A percentile compares a stretch with the other conserved stretches of the same genome.
Conservation (phyloP, 75 land plant genomes). For the Picea glauca region DNA sequence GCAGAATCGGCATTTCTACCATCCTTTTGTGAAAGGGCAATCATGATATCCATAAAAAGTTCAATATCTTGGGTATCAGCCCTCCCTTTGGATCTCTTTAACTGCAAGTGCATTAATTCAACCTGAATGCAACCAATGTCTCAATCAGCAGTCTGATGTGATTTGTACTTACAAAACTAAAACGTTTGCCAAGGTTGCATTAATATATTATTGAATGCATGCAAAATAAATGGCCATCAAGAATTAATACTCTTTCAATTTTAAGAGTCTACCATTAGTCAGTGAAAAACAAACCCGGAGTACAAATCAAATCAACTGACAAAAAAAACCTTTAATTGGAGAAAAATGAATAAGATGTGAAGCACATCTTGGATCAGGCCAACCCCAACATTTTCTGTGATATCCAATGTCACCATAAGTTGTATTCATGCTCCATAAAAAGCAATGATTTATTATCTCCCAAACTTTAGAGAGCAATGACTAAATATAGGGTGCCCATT, state of each 20-base stretch:
- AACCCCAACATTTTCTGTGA: neutral
- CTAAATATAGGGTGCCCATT: too few relatives aligned
- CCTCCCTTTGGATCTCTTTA: slow-evolving; percentile 71
- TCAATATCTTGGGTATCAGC: slow-evolving; percentile 49
- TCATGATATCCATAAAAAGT: slow-evolving; percentile 34
- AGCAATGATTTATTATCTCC: too few relatives aligned
- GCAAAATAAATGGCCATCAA: neutral
- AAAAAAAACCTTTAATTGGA: neutral
- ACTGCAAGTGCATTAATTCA: slow-evolving; percentile 81
- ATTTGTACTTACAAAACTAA: neutral
- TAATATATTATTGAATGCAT: neutral
- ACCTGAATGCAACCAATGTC: slow-evolving; percentile 32
- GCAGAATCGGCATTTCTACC: slow-evolving; percentile 33
- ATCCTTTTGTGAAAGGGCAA: slow-evolving; percentile 8
- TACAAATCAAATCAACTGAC: neutral
- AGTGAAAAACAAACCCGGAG: neutral
- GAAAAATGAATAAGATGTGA: slow-evolving; percentile 1
- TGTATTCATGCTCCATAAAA: too few relatives aligned
- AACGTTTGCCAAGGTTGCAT: neutral
- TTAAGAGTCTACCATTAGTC: neutral
- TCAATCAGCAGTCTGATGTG: too few relatives aligned
- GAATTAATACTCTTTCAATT: neutral
- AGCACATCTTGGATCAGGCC: neutral
- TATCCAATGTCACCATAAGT: too few relatives aligned
- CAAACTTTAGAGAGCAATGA: too few relatives aligned